Conservation (phyloP, 768 basidiomycete species). For the Mrakia gelida region DNA sequence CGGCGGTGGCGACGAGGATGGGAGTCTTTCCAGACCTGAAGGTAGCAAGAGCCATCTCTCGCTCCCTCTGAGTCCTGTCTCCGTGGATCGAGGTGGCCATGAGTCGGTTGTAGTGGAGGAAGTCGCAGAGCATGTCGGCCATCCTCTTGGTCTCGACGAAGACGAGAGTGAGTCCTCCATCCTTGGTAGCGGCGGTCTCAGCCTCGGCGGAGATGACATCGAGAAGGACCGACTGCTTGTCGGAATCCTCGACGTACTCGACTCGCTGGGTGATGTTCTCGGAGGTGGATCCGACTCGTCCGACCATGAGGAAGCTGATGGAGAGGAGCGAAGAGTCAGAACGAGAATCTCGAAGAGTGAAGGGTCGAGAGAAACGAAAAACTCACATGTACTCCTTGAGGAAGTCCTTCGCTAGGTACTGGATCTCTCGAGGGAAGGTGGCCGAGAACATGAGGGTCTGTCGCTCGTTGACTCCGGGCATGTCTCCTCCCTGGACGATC, state of each 20-base stretch:
- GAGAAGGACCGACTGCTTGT: slow-evolving; percentile 94
- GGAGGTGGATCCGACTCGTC: slow-evolving; percentile 94
- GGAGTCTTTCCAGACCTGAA: slow-evolving; percentile 95
- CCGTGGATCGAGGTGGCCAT: slow-evolving; percentile 97
- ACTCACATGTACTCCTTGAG: slow-evolving; percentile 82
- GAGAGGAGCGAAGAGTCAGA: not conserved
- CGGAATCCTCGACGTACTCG: slow-evolving; percentile 94
- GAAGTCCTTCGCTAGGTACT: slow-evolving; percentile 75
- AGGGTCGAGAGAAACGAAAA: not conserved
- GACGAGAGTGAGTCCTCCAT: slow-evolving; percentile 79
- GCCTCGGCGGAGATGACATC: slow-evolving; percentile 82
- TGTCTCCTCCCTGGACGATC: slow-evolving; percentile 97
- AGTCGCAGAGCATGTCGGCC: slow-evolving; percentile 98
- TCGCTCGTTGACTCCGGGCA: slow-evolving; percentile 85
- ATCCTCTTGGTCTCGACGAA: slow-evolving; percentile 99
- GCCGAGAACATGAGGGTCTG: slow-evolving; percentile 99
- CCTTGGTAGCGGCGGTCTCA: slow-evolving; percentile 34
- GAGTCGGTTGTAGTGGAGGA: slow-evolving; percentile 74
- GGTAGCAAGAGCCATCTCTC: slow-evolving; percentile 88
- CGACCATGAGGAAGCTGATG: slow-evolving; percentile 79
- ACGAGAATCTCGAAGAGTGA: not conserved
- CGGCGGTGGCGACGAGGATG: slow-evolving; percentile 94
- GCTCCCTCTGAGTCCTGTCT: slow-evolving; percentile 94
- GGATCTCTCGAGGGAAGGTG: slow-evolving; percentile 98
- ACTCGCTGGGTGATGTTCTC: slow-evolving; percentile 99